Evolutionary conservation across 176 grass and related monocot genomes (phyloP).

Genomic region (Musa schizocarpa): DNA sequence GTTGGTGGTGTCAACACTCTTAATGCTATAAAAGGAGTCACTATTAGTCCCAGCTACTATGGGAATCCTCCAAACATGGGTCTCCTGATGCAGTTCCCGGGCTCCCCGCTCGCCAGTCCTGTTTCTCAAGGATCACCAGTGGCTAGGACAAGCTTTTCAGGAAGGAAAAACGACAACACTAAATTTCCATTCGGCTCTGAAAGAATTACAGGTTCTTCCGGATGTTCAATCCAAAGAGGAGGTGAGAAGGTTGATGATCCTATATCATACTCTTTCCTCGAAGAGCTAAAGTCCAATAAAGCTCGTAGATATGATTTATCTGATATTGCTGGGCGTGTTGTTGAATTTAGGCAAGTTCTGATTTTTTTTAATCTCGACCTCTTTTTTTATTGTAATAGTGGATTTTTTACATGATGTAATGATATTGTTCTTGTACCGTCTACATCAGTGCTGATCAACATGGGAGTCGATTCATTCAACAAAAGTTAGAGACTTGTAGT

Average conservation of each 20-base stretch:
- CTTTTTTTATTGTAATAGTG: not conserved
- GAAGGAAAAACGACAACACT: slow-evolving; percentile 48
- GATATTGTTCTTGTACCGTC: slow-evolving; percentile 8
- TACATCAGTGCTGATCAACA: slow-evolving; percentile 83
- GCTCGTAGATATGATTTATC: slow-evolving; percentile 63
- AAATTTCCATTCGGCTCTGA: slow-evolving; percentile 34
- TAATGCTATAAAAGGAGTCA: slow-evolving; percentile 39
- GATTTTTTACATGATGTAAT: slow-evolving; percentile 6
- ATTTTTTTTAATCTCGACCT: slow-evolving; percentile 12
- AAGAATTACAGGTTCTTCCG: slow-evolving; percentile 33
- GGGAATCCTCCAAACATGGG: slow-evolving; percentile 39
- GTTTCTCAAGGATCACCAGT: slow-evolving; percentile 45
- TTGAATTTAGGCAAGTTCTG: slow-evolving; percentile 83
- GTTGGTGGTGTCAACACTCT: slow-evolving; percentile 37
- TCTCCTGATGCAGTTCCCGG: slow-evolving; percentile 40
- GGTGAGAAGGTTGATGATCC: slow-evolving; percentile 52
- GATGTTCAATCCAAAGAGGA: slow-evolving; percentile 47
- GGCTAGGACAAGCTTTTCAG: slow-evolving; percentile 34
- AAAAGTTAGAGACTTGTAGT: slow-evolving; percentile 87
- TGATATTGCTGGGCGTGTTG: slow-evolving; percentile 67
- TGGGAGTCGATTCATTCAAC: slow-evolving; percentile 98
- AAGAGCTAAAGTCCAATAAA: slow-evolving; percentile 81
- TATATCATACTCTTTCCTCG: slow-evolving; percentile 67
- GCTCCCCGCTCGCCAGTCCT: slow-evolving; percentile 23
- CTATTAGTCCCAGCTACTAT: slow-evolving; percentile 38